Base-by-base conservation (phyloP, 306 rosid genomes). In the Cucurbita ficifolia region DNA sequence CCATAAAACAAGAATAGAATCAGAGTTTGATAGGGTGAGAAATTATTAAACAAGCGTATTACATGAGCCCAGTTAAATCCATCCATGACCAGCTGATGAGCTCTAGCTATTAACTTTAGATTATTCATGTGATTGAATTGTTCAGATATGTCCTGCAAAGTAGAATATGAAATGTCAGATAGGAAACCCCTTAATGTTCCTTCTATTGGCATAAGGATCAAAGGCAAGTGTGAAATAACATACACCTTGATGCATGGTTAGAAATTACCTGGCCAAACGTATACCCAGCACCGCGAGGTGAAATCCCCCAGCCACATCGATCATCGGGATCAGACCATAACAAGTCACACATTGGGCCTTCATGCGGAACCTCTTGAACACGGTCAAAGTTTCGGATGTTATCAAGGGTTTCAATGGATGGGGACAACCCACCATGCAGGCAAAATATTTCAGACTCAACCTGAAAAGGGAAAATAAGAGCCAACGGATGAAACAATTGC, bases 61-160 rank as follows among this genome's bases (percentile, higher is more conserved):
- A 95, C 99, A 82, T 95, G 99, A 61, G 96, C 99, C 99, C 99
- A 95, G 82, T 95, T 95, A 82, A 78, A 95, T 83, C 99, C 99
- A 77, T 95, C 99, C 99, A 95, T 95, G 74, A 95, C 99, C 82
- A 95, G 85, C 79, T 95, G 99, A 79, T 95, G 97, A 81, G 97
- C 99, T 85, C 99, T 91, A 36, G 99, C 99, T 82, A 95, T 95
- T 88, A 95, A 86, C 83, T 91, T 95, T 56, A 95, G 86, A 84
- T 81, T 87, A 90, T 95, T 95, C 56, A 92, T 81, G 79, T 91
- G 97, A 80, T 95, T 95, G 81, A 95, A 95, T 72, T 95, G 99
- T 80, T 95, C 97, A 81, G 97, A 95, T 81, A 95, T 95, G 80
- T 95, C 97, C 99, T 95, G 89, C 79, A 78, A 78, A 78, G 75